phyloP scores from a whole-genome alignment of 1,284 basidiomycete species.

The Dichomitus squalens region DNA sequence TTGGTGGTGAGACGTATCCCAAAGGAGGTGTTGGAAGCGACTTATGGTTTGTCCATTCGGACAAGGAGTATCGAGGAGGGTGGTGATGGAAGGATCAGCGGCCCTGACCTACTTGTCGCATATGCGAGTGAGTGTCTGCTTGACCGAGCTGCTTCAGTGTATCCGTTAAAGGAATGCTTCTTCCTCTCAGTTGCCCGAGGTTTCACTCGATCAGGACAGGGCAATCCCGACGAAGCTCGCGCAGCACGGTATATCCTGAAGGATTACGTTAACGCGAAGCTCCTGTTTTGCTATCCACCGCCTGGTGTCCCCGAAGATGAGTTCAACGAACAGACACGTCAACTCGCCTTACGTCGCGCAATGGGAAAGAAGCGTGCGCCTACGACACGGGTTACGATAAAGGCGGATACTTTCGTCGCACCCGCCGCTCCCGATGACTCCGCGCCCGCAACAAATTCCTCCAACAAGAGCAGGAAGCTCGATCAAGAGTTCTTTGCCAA shows the following conservation, averaged over 20 bases:
- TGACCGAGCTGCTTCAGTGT: neutral
- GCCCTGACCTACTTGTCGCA: constrained; percentile 84
- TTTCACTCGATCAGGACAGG: constrained; percentile 91
- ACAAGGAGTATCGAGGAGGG: constrained; percentile 79
- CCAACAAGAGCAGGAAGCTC: constrained; percentile 64
- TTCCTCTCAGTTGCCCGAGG: constrained; percentile 80
- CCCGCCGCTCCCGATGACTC: constrained; percentile 33
- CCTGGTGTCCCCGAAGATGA: constrained; percentile 66
- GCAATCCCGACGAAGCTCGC: constrained; percentile 96
- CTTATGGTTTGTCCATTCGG: constrained; percentile 86
- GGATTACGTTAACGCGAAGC: constrained; percentile 95
- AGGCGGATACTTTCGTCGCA: constrained; percentile 78
- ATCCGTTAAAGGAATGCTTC: constrained; percentile 9
- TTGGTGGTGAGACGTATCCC: constrained; percentile 85
- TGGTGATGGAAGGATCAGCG: constrained; percentile 77
- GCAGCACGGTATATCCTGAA: constrained; percentile 94
- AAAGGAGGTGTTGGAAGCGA: constrained; percentile 84
- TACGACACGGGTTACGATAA: constrained; percentile 79
- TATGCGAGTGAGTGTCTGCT: constrained; percentile 79
- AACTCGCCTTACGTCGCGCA: constrained; percentile 59
- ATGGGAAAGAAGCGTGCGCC: constrained; percentile 85
- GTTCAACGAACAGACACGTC: constrained; percentile 81
- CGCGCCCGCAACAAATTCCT: constrained; percentile 16
- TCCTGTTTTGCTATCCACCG: constrained; percentile 91
- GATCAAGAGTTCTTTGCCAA: constrained; percentile 87